These are phyloP conservation scores for Ceratobasidium sp. DNA, from an alignment of 1,284 basidiomycete species.

Conservation along the genomic window DNA sequence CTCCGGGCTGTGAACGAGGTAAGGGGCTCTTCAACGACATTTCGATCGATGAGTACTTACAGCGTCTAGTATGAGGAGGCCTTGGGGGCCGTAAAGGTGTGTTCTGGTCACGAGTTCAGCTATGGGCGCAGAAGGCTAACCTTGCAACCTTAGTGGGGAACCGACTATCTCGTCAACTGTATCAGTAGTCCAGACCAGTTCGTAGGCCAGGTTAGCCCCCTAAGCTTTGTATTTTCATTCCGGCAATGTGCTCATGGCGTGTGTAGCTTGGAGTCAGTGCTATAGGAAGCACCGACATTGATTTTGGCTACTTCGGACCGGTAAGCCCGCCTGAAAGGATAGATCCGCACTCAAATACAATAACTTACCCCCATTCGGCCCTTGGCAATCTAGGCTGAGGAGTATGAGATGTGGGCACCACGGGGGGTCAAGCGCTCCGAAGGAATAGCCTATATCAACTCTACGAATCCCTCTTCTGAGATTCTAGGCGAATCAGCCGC, in stretches of 20 bases:
- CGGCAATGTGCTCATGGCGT: not conserved
- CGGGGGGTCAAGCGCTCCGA: constrained; percentile 23
- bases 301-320: constrained; percentile 47
- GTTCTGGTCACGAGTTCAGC: not conserved
- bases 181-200: constrained; percentile 43
- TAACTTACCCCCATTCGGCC: not conserved
- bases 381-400: constrained; percentile 40
- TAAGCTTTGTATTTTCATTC: not conserved
- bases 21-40: not conserved
- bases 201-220: constrained; percentile 38
- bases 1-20: constrained; percentile 23
- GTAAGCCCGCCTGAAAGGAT: constrained; percentile 1
- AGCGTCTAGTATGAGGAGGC: constrained; percentile 34
- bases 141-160: constrained; percentile 34
- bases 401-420: constrained; percentile 47
- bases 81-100: constrained; percentile 41
- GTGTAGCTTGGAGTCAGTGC: constrained; percentile 44
- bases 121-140: not conserved
- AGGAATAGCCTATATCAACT: constrained; percentile 46
- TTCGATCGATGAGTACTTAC: not conserved
- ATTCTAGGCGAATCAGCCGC: constrained; percentile 45
- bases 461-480: constrained; percentile 46
- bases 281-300: constrained; percentile 38
- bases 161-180: constrained; percentile 47
- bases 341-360: no score